Conservation (phyloP, 108 stramenopile genomes). For the Asterionellopsis glacialis region DNA sequence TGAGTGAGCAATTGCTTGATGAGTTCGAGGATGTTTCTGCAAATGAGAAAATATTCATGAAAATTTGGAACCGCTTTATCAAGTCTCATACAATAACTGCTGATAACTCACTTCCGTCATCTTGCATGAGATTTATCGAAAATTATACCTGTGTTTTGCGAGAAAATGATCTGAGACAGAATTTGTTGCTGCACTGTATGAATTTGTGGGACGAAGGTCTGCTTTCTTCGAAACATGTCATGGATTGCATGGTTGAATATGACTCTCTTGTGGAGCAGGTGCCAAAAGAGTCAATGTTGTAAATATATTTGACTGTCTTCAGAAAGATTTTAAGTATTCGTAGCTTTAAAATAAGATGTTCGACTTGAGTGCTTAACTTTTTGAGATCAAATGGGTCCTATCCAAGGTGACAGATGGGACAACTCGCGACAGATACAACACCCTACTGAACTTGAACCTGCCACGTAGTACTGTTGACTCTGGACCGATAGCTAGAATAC, state of each 20-base stretch:
- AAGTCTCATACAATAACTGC: slow-evolving; percentile 8
- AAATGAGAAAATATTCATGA: slow-evolving; percentile 44
- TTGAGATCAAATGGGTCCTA: too few species aligned
- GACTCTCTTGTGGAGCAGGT: background rate
- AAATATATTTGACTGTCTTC: too few species aligned
- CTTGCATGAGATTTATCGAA: background rate
- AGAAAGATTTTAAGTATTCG: too few species aligned
- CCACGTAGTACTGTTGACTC: too few species aligned
- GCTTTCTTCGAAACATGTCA: background rate
- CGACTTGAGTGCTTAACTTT: too few species aligned
- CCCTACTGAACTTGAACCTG: too few species aligned
- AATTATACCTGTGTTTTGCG: background rate
- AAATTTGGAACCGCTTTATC: slow-evolving; percentile 54
- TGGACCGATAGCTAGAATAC: too few species aligned
- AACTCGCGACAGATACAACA: too few species aligned
- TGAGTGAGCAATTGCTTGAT: slow-evolving; percentile 29
- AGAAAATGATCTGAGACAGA: slow-evolving; percentile 3
- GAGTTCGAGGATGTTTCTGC: slow-evolving; percentile 50
- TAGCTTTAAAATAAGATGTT: too few species aligned
- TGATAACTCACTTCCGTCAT: background rate
- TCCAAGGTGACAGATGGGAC: too few species aligned
- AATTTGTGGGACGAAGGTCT: slow-evolving; percentile 7
- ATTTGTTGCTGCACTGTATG: slow-evolving; percentile 3
- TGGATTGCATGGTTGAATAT: slow-evolving; percentile 6
- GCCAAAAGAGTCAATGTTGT: background rate